Evolutionary conservation across 768 basidiomycete genomes (phyloP), one percentile per base, ranked within the genome.

Genomic region (Suillus plorans): DNA sequence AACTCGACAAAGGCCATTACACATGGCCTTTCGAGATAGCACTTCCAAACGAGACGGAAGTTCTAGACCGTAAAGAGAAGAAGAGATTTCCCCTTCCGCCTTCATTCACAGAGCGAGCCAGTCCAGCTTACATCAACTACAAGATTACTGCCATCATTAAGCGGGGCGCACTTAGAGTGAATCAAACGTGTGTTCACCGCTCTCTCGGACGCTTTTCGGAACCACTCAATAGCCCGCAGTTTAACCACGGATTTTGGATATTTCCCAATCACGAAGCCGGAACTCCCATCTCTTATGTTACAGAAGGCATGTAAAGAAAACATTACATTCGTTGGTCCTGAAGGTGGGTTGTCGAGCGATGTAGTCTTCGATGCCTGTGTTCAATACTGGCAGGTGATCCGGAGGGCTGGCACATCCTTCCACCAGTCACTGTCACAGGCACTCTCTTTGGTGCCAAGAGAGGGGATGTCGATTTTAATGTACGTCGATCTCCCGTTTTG

Each of bases 121-220:
- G 84, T 53, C 81, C 82, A 1, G 84, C 79, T 18, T 86, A 85
- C 66, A 78, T 88, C 61, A 86, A 87, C 63, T 88, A 88, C 71
- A 81, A 79, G 68, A 68, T 86, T 9, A 71, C 80, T 16, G 82
- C 84, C 31, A 86, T 80, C 1, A 71, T 87, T 39, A 82, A 80
- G 68, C 81, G 85, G 25, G 78, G 82, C 1, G 72, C 79, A 20
- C 72, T 88, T 63, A 82, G 77, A 67, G 79, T 82, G 3, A 82
- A 87, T 68, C 80, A 84, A 63, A 80, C 76, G 76, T 53, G 16
- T 55, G 28, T 53, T 20, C 0, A 22, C 60, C 53, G 18, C 10
- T 16, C 10, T n/a, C 18, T 37, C 10, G 4, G 25, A 59, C 28
- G 31, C 16, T 22, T 2, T 37, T 1, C 34, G 14, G 25, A 28